phyloP scores from a whole-genome alignment of 768 basidiomycete species.

The Gloeopeniophorella convolvens region DNA sequence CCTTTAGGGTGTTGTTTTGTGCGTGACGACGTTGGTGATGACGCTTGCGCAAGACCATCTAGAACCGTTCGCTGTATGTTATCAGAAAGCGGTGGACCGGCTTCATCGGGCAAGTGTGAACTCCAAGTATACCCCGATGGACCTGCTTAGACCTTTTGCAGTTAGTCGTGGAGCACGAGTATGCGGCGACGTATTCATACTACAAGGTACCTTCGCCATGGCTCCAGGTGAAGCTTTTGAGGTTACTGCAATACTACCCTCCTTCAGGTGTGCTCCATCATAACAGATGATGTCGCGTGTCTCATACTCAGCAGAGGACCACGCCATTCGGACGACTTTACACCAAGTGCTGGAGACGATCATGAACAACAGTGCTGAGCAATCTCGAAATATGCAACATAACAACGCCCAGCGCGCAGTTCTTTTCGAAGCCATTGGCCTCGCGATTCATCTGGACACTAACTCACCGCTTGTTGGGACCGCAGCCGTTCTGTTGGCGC shows the following conservation, averaged over 20 bases:
- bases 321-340: slow-evolving; percentile 66
- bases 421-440: slow-evolving; percentile 95
- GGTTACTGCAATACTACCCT: slow-evolving; percentile 91
- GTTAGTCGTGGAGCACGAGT: slow-evolving; percentile 91
- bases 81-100: slow-evolving; percentile 90
- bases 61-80: slow-evolving; percentile 86
- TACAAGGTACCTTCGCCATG: slow-evolving; percentile 98
- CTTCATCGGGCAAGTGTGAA: slow-evolving; percentile 58
- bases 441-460: slow-evolving; percentile 93
- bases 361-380: slow-evolving; percentile 88
- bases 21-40: slow-evolving; percentile 89
- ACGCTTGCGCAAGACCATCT: slow-evolving; percentile 91
- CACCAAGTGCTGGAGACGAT: slow-evolving; percentile 82
- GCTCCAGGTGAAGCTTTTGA: slow-evolving; percentile 93
- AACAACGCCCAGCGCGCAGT: slow-evolving; percentile 98
- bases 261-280: slow-evolving; percentile 66
- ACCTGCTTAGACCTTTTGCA: slow-evolving; percentile 26
- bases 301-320: slow-evolving; percentile 57
- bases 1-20: slow-evolving; percentile 83
- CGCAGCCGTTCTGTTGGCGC: slow-evolving; percentile 85
- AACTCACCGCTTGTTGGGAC: slow-evolving; percentile 82
- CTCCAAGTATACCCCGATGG: not conserved
- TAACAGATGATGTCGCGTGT: not conserved
- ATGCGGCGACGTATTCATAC: slow-evolving; percentile 84
- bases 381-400: slow-evolving; percentile 92